phyloP scores from a whole-genome alignment of 2,329 filamentous ascomycete species.

The Diaporthe batatas region DNA sequence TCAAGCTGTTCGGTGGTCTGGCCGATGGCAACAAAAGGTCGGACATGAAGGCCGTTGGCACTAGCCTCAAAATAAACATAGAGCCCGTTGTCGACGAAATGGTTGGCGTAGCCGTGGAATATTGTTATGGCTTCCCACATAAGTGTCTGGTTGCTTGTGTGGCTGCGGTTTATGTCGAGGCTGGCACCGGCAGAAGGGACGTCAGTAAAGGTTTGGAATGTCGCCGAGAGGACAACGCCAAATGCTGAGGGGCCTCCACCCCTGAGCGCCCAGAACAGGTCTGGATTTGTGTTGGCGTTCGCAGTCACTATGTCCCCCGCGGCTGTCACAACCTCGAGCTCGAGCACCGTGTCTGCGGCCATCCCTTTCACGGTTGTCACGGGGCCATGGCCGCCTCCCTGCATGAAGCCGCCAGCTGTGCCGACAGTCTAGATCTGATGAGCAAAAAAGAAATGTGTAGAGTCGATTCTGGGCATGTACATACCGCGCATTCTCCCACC shows the following conservation, averaged over 20 bases:
- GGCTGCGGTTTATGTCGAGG: constrained; percentile 54
- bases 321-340: constrained; percentile 53
- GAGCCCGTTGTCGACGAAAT: constrained; percentile 57
- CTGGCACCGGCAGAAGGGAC: constrained; percentile 57
- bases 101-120: constrained; percentile 50
- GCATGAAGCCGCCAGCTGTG: constrained; percentile 70
- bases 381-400: constrained; percentile 69
- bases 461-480: constrained; percentile 11
- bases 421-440: constrained; percentile 62
- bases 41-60: constrained; percentile 55
- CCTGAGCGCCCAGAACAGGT: constrained; percentile 69
- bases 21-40: constrained; percentile 54
- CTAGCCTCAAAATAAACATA: constrained; percentile 60
- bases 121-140: constrained; percentile 58
- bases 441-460: background rate
- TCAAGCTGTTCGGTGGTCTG: constrained; percentile 53
- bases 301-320: constrained; percentile 58
- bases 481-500: constrained; percentile 65
- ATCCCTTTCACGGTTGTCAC: constrained; percentile 53
- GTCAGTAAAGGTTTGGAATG: constrained; percentile 65
- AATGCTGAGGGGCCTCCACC: constrained; percentile 67
- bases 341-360: constrained; percentile 27
- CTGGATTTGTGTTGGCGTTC: constrained; percentile 57
- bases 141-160: constrained; percentile 53
- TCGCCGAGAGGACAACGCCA: constrained; percentile 62